Base-by-base conservation (phyloP, 2,329 filamentous ascomycete genomes). In the Neocucurbitaria cava region DNA sequence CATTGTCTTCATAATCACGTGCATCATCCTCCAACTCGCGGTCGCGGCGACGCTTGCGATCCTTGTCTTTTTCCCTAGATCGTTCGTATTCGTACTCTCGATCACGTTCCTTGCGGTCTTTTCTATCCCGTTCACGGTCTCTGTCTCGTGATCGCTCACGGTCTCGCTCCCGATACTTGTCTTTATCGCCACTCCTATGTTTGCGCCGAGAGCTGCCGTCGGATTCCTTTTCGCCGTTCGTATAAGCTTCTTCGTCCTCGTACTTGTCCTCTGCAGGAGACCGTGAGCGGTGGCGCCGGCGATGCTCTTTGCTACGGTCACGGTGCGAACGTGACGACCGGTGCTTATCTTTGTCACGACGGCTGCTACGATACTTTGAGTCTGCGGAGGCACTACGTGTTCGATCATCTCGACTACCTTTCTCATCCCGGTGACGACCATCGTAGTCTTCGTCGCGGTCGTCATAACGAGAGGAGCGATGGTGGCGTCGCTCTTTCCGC, bases 351-450 rank as follows among this genome's bases (percentile, higher is more conserved):
- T 76, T 78, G 1, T 76, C 78, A 26, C 73, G 71, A 21, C 77
- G 87, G 62, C 86, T 87, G 58, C 85, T 87, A 57, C 86, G 85
- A 64, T 87, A 85, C 59, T 82, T 85, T 33, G 76, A 76, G 9
- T 86, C 84, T 1, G 83, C 84, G 2, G 90, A 91, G 5, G 82
- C 81, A 5, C 89, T 91, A 52, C 88, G 82, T 0, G 89, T 87
- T 43, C 85, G 82, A 43, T 86, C 83, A 17, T 67, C 71, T 26
- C 69, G 68, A 38, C 64, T 66, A 0, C 87, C 87, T 46, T 83
- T 82, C 43, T 86, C 83, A 11, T 74, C 71, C 18, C 66, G 67
- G 43, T 62, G 42, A 2, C 64, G 59, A n/a, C 66, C 65, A 28
- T 72, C 68, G 11, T 70, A 56, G 18, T 70, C 80, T 76, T 60